Conservation (phyloP, 306 rosid species). For the Quercus glauca region DNA sequence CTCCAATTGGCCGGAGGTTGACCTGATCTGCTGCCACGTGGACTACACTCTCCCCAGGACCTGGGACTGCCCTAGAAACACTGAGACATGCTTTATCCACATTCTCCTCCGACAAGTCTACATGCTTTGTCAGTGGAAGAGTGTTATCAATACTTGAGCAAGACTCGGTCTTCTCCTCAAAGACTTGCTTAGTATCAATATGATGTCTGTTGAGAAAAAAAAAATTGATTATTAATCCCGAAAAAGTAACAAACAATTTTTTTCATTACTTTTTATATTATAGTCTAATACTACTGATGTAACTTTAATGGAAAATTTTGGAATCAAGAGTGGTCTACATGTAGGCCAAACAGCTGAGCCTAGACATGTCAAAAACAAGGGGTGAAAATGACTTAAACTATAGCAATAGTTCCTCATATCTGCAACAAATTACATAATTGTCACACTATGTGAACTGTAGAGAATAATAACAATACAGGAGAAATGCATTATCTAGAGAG, state of each 20-base stretch:
- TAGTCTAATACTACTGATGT: neutral
- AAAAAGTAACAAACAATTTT: neutral
- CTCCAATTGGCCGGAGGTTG: constrained; percentile 60
- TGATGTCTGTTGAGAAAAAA: constrained; percentile 63
- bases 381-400: neutral
- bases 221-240: neutral
- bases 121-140: constrained; percentile 69
- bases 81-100: constrained; percentile 98
- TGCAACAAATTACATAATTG: neutral
- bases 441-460: neutral
- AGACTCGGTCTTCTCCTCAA: constrained; percentile 81
- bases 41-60: constrained; percentile 73
- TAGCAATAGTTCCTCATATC: too few relatives aligned
- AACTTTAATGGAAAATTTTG: neutral
- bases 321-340: neutral
- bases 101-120: constrained; percentile 76
- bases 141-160: constrained; percentile 49
- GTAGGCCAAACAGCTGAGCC: neutral
- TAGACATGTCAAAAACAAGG: neutral
- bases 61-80: constrained; percentile 61
- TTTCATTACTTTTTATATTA: neutral
- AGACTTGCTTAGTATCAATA: constrained; percentile 67
- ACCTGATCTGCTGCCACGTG: constrained; percentile 68
- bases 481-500: neutral
- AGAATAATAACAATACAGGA: neutral